Conservation (phyloP, 2,329 filamentous ascomycete species). For the Colletotrichum spaethianum region DNA sequence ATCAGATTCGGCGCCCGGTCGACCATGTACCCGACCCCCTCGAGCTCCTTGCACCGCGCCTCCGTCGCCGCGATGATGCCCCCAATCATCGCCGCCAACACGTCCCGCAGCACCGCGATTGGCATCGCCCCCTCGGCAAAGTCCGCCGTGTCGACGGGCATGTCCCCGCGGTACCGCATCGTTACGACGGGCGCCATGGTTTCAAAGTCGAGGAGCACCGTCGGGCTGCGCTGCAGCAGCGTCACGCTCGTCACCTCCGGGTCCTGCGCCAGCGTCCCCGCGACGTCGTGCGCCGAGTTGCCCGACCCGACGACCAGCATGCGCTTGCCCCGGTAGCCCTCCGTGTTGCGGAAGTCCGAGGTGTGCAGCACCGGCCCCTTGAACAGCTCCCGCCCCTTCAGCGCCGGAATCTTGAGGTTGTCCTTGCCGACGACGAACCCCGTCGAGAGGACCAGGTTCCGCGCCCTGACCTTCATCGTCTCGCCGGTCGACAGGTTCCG, state of each 20-base stretch:
- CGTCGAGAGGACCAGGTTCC: constrained; percentile 62
- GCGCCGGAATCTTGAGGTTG: constrained; percentile 53
- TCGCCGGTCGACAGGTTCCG: not conserved
- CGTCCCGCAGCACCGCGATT: constrained; percentile 60
- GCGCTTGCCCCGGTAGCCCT: constrained; percentile 51
- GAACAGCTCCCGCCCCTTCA: constrained; percentile 57
- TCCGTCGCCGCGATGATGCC: constrained; percentile 55
- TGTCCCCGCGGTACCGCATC: constrained; percentile 53
- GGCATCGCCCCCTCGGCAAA: constrained; percentile 61
- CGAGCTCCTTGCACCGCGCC: constrained; percentile 58
- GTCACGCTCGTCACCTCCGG: constrained; percentile 60
- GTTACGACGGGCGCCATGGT: constrained; percentile 55
- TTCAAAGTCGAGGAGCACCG: constrained; percentile 62
- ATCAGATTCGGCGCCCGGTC: not conserved
- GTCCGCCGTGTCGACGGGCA: constrained; percentile 65
- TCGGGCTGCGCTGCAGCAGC: constrained; percentile 66
- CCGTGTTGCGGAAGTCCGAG: constrained; percentile 55
- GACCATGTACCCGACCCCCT: constrained; percentile 59
- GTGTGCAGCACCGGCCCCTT: constrained; percentile 60
- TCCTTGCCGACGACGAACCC: constrained; percentile 54
- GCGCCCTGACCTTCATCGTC: constrained; percentile 49
- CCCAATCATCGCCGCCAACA: constrained; percentile 57
- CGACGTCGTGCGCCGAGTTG: constrained; percentile 65
- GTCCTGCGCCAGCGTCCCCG: constrained; percentile 62
- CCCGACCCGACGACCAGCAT: constrained; percentile 64